Conservation (phyloP, 495 filamentous ascomycete species). For the Trypethelium eluteriae region DNA sequence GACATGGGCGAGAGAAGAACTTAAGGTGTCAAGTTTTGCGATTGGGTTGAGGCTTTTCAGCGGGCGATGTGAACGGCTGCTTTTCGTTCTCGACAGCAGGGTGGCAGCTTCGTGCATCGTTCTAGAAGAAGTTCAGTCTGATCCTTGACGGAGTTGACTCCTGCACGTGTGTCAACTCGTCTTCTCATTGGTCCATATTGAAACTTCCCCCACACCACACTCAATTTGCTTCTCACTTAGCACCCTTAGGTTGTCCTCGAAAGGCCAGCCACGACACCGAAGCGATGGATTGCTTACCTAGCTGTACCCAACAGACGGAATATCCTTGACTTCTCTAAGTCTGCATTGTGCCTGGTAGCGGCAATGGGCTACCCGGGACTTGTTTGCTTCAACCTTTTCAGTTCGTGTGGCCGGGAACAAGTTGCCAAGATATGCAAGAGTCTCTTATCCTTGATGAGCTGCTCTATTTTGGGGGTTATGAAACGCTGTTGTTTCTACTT, state of each 20-base stretch:
- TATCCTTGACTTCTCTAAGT: neutral
- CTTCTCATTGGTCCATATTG: neutral
- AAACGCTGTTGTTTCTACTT: neutral
- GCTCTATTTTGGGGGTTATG: no score
- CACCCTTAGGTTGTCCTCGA: neutral
- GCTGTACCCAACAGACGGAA: neutral
- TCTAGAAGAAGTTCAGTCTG: neutral
- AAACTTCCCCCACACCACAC: neutral
- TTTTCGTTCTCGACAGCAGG: neutral
- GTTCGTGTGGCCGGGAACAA: no score
- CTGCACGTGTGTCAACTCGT: neutral
- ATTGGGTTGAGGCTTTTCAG: no score
- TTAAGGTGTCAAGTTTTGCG: no score
- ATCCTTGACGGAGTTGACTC: neutral
- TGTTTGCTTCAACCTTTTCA: no score
- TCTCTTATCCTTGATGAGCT: no score
- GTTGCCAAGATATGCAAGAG: no score
- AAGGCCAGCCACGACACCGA: neutral
- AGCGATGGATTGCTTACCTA: neutral
- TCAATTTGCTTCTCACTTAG: neutral
- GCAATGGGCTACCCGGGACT: no score
- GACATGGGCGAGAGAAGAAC: no score
- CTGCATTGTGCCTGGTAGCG: neutral
- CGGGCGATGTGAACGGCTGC: neutral
- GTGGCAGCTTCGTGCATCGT: neutral